Percentiles rank a stretch among this genome's conserved stretches.
Evolutionary conservation across 148 eudicot genomes (phyloP).

Genomic region (Chenopodium berlandieri): DNA sequence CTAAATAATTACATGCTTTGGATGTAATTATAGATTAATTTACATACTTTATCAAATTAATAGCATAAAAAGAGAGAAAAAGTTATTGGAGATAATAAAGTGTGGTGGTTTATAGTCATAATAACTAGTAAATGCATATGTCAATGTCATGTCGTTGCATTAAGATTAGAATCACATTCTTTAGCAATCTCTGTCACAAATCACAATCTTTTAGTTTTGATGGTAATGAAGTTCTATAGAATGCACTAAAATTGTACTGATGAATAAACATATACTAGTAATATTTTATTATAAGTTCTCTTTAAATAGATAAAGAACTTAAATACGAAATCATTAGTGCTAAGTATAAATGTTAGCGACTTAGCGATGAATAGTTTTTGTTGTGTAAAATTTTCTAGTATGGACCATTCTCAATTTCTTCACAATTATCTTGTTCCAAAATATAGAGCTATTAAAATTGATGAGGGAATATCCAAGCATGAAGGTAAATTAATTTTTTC

Average conservation of each 20-base stretch:
- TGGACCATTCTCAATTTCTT: no score
- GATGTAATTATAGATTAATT: no score
- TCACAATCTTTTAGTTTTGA: not conserved
- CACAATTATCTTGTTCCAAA: no score
- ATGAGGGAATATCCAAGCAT: no score
- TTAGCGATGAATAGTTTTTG: not conserved
- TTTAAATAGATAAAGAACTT: no score
- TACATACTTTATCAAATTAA: not conserved
- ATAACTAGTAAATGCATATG: not conserved
- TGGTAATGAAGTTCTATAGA: not conserved
- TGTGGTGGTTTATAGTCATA: not conserved
- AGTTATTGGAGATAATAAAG: not conserved
- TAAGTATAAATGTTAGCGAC: no score
- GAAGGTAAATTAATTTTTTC: no score
- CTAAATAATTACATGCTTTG: no score
- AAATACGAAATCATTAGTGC: no score
- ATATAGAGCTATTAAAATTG: no score
- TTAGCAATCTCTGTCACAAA: not conserved
- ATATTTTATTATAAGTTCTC: no score
- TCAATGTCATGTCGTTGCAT: not conserved
- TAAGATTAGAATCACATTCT: constrained; percentile 22
- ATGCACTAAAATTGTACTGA: not conserved
- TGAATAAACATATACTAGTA: no score
- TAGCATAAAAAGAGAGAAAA: not conserved
- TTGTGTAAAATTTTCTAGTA: not conserved